Percentiles rank a stretch among this genome's conserved stretches.
These are phyloP conservation scores for Primulina tabacum DNA, from an alignment of 257 asterid genomes.

Conservation along the genomic window DNA sequence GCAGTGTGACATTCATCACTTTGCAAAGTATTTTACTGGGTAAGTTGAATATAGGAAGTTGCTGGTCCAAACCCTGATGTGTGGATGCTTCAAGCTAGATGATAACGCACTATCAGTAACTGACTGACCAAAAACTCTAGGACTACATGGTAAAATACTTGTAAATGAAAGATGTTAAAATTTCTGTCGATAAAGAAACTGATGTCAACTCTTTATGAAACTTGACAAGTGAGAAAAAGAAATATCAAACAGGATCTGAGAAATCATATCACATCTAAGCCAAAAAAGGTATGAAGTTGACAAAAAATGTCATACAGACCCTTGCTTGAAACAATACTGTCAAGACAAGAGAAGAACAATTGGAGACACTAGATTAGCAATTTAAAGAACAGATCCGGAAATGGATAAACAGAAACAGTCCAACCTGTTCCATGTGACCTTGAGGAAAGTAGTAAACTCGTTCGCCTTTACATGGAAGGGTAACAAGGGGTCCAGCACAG, in stretches of 20 bases:
- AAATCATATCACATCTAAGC: background rate
- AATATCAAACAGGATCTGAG: background rate
- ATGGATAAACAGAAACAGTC: conserved; percentile 14
- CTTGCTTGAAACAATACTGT: background rate
- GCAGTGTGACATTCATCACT: conserved; percentile 79
- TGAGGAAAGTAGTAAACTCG: conserved; percentile 91
- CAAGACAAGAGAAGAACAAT: background rate
- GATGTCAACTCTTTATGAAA: background rate
- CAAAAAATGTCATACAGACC: conserved; percentile 3
- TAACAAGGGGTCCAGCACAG: conserved; percentile 97
- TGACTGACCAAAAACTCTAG: conserved; percentile 10
- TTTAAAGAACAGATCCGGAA: conserved; percentile 17
- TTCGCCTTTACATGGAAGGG: conserved; percentile 84
- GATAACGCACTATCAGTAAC: conserved; percentile 19
- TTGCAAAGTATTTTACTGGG: conserved; percentile 92
- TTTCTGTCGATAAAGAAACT: background rate
- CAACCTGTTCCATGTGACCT: conserved; percentile 99
- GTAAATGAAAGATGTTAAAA: background rate
- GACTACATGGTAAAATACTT: conserved; percentile 1
- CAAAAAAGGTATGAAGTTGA: background rate
- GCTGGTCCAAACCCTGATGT: conserved; percentile 86
- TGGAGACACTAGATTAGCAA: background rate
- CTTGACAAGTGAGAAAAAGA: conserved; percentile 9
- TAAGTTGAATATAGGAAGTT: conserved; percentile 83
- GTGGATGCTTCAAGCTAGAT: conserved; percentile 95